Conservation (phyloP, 2,329 filamentous ascomycete genomes). For the Fusarium camptoceras region DNA sequence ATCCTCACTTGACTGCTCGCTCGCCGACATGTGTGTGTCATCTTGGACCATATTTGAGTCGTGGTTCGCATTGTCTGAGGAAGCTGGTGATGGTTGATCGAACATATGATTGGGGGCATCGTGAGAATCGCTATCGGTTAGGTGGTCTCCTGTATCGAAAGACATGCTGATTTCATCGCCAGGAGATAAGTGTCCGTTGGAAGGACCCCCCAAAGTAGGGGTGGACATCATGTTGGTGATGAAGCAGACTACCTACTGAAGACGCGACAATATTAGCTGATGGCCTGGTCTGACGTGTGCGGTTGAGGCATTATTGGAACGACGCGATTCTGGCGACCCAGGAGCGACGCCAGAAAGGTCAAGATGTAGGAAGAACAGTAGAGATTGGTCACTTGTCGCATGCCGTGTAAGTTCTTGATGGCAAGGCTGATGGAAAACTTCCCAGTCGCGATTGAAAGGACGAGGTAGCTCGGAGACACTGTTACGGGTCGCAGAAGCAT, state of each 20-base stretch:
- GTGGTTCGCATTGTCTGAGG: slow-evolving; percentile 58
- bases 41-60: slow-evolving; percentile 55
- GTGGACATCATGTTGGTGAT: slow-evolving; percentile 73
- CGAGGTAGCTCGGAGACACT: slow-evolving; percentile 37
- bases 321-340: slow-evolving; percentile 48
- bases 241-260: slow-evolving; percentile 66
- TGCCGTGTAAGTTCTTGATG: slow-evolving; percentile 57
- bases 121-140: slow-evolving; percentile 77
- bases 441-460: slow-evolving; percentile 58
- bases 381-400: slow-evolving; percentile 58
- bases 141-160: slow-evolving; percentile 52
- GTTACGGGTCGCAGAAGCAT: slow-evolving; percentile 45
- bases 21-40: slow-evolving; percentile 57
- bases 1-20: slow-evolving; percentile 62
- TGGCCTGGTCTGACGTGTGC: slow-evolving; percentile 25
- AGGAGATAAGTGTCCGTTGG: slow-evolving; percentile 74
- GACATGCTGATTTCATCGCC: slow-evolving; percentile 58
- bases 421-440: slow-evolving; percentile 60
- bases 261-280: slow-evolving; percentile 53
- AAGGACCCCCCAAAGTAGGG: slow-evolving; percentile 69
- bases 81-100: slow-evolving; percentile 58
- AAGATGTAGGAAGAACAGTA: slow-evolving; percentile 42
- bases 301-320: slow-evolving; percentile 37
- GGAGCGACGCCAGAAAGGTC: slow-evolving; percentile 36
- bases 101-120: slow-evolving; percentile 72